Base-by-base conservation (phyloP, 768 basidiomycete species). In the Russula sp. region DNA sequence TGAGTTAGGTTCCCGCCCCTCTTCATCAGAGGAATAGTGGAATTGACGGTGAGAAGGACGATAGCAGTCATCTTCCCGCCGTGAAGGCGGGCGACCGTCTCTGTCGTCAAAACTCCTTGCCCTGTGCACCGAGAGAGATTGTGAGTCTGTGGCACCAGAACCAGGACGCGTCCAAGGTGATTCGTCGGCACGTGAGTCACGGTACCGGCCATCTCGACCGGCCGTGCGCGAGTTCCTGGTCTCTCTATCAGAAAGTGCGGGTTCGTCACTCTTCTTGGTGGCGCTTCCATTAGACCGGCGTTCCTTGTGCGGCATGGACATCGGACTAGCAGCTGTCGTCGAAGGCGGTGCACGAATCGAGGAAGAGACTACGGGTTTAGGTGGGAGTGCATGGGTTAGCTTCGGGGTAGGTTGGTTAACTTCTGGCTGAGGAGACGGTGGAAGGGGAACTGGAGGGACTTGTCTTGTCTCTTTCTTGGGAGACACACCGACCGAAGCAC, bases 271-370 rank as follows among this genome's bases (percentile, higher is more conserved):
- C 44, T 55, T 51, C 11, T 65, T 66, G 40, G 47, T 32, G 7
- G 48, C 20, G 32, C 1, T 65, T 22, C 66, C 66, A 32, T 68
- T 68, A 22, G 63, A 53, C 32, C 66, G 60, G 18, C 66, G 66
- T 35, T 67, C 66, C 65, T 68, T 68, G 49, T 61, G 66, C 8
- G 66, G 65, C 45, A 68, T 59, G 34, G 64, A 68, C 66, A 68
- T 68, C 16, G 66, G 66, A 55, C 66, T 68, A 35, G 66, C 66
- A 13, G 66, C 66, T 18, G 66, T 68, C 32, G 66, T 68, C 27
- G 66, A 68, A 52, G 66, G 64, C 2, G 65, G 58, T 5, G 60
- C 42, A 31, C 65, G 66, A 40, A 68, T 62, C 5, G 66, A 56
- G 9, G 63, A 60, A 39, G 64, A 59, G 11, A 62, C 61, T 16